Evolutionary conservation across 176 grass and related monocot species (phyloP).

Genomic region (Musa beccarii): DNA sequence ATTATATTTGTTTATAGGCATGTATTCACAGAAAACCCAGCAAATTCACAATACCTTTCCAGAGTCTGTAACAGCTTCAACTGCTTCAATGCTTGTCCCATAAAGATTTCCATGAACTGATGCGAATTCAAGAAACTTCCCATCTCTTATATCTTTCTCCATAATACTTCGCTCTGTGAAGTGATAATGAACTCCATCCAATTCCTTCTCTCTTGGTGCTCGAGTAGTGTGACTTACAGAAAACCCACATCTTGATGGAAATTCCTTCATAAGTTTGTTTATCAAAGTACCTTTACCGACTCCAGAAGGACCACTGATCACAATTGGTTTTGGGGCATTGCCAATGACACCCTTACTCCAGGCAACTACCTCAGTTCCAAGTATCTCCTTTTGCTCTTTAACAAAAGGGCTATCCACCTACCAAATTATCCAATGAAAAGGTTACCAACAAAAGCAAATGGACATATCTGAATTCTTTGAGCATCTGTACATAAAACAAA

Average conservation of each 20-base stretch:
- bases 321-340: constrained; percentile 61
- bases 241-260: constrained; percentile 84
- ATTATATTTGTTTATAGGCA: neutral
- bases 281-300: constrained; percentile 98
- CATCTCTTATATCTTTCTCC: constrained; percentile 76
- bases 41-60: constrained; percentile 53
- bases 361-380: constrained; percentile 58
- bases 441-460: constrained; percentile 8
- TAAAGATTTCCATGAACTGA: constrained; percentile 90
- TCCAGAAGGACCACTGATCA: constrained; percentile 93
- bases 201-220: constrained; percentile 78
- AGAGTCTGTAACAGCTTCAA: constrained; percentile 84
- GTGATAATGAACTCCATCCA: constrained; percentile 91
- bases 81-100: constrained; percentile 64
- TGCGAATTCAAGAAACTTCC: constrained; percentile 90
- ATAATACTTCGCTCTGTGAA: constrained; percentile 59
- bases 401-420: constrained; percentile 81
- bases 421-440: constrained; percentile 1
- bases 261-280: constrained; percentile 86
- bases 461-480: constrained; percentile 11
- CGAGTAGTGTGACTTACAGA: constrained; percentile 98
- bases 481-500: neutral
- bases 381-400: constrained; percentile 56
- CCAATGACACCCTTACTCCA: constrained; percentile 75
- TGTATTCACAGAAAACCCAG: constrained; percentile 14